phyloP scores from a whole-genome alignment of 2,329 filamentous ascomycete species.

The Fusarium kyushuense region DNA sequence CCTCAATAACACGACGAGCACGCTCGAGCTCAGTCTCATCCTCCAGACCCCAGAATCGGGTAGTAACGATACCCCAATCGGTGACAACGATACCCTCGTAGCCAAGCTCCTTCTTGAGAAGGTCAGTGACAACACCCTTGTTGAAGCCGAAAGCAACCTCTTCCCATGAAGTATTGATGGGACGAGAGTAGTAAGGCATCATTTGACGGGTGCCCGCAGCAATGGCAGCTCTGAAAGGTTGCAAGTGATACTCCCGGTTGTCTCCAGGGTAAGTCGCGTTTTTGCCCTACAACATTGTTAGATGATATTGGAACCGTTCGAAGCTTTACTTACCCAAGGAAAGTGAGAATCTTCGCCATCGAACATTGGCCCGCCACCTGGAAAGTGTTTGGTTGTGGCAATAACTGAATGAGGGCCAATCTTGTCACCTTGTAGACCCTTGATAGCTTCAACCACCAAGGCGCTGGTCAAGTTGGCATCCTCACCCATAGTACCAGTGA shows the following conservation, averaged over 20 bases:
- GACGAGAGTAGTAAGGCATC: conserved; percentile 64
- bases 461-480: conserved; percentile 57
- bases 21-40: conserved; percentile 54
- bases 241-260: conserved; percentile 63
- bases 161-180: conserved; percentile 60
- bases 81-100: conserved; percentile 65
- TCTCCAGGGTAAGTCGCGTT: conserved; percentile 63
- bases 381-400: conserved; percentile 66
- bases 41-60: conserved; percentile 65
- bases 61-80: conserved; percentile 66
- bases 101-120: conserved; percentile 61
- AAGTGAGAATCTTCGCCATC: conserved; percentile 66
- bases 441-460: conserved; percentile 59
- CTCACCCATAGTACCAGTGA: conserved; percentile 61
- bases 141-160: conserved; percentile 64
- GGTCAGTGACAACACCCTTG: conserved; percentile 62
- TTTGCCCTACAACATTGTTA: conserved; percentile 56
- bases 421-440: conserved; percentile 60
- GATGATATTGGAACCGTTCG: conserved; percentile 24
- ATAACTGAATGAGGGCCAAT: conserved; percentile 59
- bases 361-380: conserved; percentile 62
- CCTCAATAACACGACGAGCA: conserved; percentile 56
- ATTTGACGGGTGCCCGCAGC: conserved; percentile 63
- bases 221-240: conserved; percentile 63
- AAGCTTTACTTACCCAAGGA: conserved; percentile 43